Evolutionary conservation across 345 rosid species (phyloP).

Genomic region (Eucalyptus viminalis): DNA sequence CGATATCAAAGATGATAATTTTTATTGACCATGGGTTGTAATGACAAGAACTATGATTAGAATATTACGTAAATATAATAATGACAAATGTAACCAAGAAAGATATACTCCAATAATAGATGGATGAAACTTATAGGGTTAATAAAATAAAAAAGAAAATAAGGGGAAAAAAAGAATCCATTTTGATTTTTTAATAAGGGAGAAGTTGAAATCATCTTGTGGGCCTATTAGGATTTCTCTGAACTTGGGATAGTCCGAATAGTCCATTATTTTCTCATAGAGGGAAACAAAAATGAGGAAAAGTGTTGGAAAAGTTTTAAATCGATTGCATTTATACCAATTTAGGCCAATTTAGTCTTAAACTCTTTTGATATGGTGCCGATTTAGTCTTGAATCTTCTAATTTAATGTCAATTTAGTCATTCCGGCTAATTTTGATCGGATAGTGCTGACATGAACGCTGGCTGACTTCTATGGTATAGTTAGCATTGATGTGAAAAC

Average conservation of each 20-base stretch:
- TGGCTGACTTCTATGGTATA: too few species aligned
- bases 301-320: too few species aligned
- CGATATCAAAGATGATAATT: background rate
- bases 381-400: too few species aligned
- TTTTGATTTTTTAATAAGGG: background rate
- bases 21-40: background rate
- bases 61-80: background rate
- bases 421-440: too few species aligned
- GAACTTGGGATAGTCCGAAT: background rate
- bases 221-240: accelerated
- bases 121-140: background rate
- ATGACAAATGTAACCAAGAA: background rate
- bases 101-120: background rate
- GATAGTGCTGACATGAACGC: too few species aligned
- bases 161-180: background rate
- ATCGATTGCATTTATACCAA: too few species aligned
- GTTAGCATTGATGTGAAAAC: too few species aligned
- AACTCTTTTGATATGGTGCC: too few species aligned
- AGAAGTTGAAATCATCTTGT: background rate
- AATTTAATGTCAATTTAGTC: too few species aligned
- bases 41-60: background rate
- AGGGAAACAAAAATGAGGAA: background rate
- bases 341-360: too few species aligned
- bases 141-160: background rate
- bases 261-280: background rate